These are phyloP conservation scores for Penicillium sp. DNA, from an alignment of 2,329 filamentous ascomycete species.

Conservation along the genomic window DNA sequence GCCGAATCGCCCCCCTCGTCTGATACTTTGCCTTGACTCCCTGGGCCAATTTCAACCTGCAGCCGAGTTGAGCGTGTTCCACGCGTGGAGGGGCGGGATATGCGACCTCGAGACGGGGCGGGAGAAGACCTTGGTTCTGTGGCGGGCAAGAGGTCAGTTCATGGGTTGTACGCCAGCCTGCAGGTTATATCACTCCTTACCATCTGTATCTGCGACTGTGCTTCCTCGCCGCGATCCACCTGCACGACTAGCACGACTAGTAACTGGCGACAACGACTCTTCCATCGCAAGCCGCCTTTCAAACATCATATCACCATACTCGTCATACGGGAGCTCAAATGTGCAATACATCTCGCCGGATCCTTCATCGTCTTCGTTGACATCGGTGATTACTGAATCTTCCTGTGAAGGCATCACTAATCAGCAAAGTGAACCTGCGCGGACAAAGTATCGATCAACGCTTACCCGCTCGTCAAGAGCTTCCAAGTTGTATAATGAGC, in stretches of 20 bases:
- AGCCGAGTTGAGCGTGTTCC: constrained; percentile 40
- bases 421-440: constrained; percentile 23
- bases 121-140: constrained; percentile 46
- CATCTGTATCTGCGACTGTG: constrained; percentile 49
- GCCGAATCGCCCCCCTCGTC: constrained; percentile 42
- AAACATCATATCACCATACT: constrained; percentile 51
- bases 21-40: constrained; percentile 28
- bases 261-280: constrained; percentile 42
- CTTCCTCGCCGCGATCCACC: constrained; percentile 43
- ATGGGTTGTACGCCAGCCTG: neutral
- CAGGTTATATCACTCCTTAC: constrained; percentile 28
- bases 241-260: constrained; percentile 28
- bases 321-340: constrained; percentile 60
- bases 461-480: constrained; percentile 82
- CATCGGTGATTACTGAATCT: constrained; percentile 55
- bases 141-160: constrained; percentile 3
- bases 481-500: constrained; percentile 78
- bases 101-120: constrained; percentile 41
- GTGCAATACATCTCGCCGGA: constrained; percentile 61
- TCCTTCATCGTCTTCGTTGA: constrained; percentile 53
- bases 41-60: constrained; percentile 39
- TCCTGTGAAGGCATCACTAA: constrained; percentile 36
- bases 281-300: constrained; percentile 45
- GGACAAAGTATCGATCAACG: neutral
- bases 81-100: constrained; percentile 34